Evolutionary conservation across 169 alveolate species (phyloP), one percentile per base, ranked within the genome.

Genomic region (Eimeria maxima): DNA sequence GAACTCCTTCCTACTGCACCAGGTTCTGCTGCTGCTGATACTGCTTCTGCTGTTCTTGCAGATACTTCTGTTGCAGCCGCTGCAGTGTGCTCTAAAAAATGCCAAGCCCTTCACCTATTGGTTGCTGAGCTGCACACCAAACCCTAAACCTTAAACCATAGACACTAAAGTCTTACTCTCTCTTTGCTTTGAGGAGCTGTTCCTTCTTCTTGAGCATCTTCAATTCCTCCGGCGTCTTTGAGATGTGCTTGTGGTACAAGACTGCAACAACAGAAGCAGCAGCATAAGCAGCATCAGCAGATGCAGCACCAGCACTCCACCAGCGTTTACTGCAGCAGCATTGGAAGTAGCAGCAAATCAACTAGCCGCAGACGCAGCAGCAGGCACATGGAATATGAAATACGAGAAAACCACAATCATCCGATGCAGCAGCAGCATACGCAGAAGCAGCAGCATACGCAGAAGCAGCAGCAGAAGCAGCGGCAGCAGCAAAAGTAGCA

Each of bases 181-280:
- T 55, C 78, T 94, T 96, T 27, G 96, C 97, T 53, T 80, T 96
- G 55, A 96, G 65, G 18, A 44, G 50, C 44, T 69, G 50, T 44
- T 91, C 97, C 81, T 96, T 94, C 84, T 94, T 69, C 67, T 95
- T 90, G 16, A 96, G 95, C 53, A 71, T 90, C 42, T 47, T 38
- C 65, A 96, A 33, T 78, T 96, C 97, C 29, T 95, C 96, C 10
- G 93, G 69, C 55, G 96, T 95, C 87, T 96, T 96, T 63, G 84
- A 71, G 38, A 96, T 93, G 90, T 93, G 96, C 63, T 95, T 60
- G 74, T 96, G 97, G 38, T 90, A 96, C 73, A 96, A 67, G 69
- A 96, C 97, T 71, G 97, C 96, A 83, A 33, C 94, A 57, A 33
- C 81, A 73, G 71, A 33, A 91, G 67, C 27, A 53, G 67, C 81